Percentiles rank a stretch among this genome's conserved stretches.
Conservation (phyloP, 768 basidiomycete species). For the Amanita molliuscula region DNA sequence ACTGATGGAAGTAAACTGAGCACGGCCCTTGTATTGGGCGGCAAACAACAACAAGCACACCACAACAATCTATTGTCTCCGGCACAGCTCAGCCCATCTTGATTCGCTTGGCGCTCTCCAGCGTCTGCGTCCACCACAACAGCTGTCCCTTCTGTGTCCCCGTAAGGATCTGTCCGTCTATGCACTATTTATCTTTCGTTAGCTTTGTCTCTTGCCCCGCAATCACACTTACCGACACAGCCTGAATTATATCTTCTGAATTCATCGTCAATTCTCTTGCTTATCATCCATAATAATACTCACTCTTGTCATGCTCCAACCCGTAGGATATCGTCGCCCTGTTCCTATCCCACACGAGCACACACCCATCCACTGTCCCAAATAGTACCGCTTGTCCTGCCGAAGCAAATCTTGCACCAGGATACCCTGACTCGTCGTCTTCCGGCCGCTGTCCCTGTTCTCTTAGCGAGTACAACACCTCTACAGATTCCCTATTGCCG, state of each 20-base stretch:
- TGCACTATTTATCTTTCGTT: slow-evolving; percentile 23
- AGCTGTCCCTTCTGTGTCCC: slow-evolving; percentile 46
- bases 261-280: slow-evolving; percentile 10
- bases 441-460: slow-evolving; percentile 24
- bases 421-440: slow-evolving; percentile 13
- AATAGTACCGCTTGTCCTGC: slow-evolving; percentile 45
- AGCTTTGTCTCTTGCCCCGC: not conserved
- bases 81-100: not conserved
- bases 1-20: slow-evolving; percentile 28
- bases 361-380: slow-evolving; percentile 41
- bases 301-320: slow-evolving; percentile 51
- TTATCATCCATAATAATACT: slow-evolving; percentile 12
- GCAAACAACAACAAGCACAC: slow-evolving; percentile 26
- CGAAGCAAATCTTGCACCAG: slow-evolving; percentile 46
- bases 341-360: slow-evolving; percentile 53
- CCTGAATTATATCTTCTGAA: slow-evolving; percentile 29
- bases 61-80: slow-evolving; percentile 6
- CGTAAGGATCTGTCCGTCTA: slow-evolving; percentile 43
- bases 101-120: slow-evolving; percentile 7
- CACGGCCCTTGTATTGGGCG: slow-evolving; percentile 25
- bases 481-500: slow-evolving; percentile 41
- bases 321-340: slow-evolving; percentile 46
- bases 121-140: slow-evolving; percentile 43
- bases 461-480: slow-evolving; percentile 38
- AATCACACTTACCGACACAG: slow-evolving; percentile 25